A percentile compares a stretch with the other conserved stretches of the same genome.
These are phyloP conservation scores for Carex littledalei DNA, from an alignment of 176 grass and related monocot species.

Conservation along the genomic window DNA sequence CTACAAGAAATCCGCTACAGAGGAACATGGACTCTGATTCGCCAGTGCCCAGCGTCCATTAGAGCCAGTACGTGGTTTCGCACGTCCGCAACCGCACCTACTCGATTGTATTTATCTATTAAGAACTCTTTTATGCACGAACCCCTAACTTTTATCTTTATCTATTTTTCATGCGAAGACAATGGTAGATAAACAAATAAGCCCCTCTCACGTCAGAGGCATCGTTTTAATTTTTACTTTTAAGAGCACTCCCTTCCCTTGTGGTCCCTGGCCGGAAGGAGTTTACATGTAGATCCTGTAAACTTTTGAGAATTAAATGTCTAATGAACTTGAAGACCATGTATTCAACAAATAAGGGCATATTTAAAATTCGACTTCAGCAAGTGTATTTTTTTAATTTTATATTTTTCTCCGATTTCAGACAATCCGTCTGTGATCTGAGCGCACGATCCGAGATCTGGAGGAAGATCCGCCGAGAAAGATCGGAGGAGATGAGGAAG, in stretches of 20 bases:
- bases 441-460: conserved; percentile 24
- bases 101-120: neutral
- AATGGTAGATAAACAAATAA: neutral
- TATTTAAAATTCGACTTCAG: neutral
- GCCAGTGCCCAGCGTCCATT: too few species aligned
- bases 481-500: conserved; percentile 81
- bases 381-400: conserved; percentile 16
- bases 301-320: neutral
- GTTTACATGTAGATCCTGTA: neutral
- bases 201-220: neutral
- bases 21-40: neutral
- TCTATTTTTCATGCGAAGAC: neutral
- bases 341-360: neutral
- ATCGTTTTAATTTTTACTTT: neutral
- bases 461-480: conserved; percentile 18
- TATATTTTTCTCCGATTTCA: conserved; percentile 6
- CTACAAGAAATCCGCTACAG: neutral
- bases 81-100: neutral
- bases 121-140: neutral
- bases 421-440: neutral
- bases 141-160: neutral
- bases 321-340: neutral
- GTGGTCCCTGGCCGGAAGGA: neutral
- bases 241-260: neutral
- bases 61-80: neutral